Evolutionary conservation across 192 early-diverging fungal species (phyloP), one percentile per base, ranked within the genome.

Genomic region (Backusella circina): DNA sequence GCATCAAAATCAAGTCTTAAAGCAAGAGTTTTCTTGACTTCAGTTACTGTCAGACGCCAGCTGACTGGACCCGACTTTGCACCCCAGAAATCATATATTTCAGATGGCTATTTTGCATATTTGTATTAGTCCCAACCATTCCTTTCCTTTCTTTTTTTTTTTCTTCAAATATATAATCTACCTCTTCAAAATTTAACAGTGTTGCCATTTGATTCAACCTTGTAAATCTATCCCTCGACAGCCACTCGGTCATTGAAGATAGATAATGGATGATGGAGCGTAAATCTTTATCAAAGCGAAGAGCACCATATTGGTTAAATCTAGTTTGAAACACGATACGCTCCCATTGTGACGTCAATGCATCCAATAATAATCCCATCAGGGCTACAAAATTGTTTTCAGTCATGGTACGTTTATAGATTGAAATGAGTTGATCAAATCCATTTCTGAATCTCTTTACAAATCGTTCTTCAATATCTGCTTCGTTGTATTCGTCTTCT

Each of bases 271-370:
- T 89, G 9, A 97, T 81, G 12, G 88, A 81, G 1, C 98, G 87
- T 10, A 98, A 78, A 77, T 99, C 97, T 80, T 94, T 94, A 70
- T 99, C 98, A 77, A 98, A 96, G 64, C 93, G 88, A 35, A 98
- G 86, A 3, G 94, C 95, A 0, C 98, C 98, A 47, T 96, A 89
- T 82, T 93, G 91, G 80, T 94, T 99, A 82, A 97, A 99, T 67
- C 92, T 93, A n/a, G 89, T 91, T 71, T 90, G 87, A 32, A 94
- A 81, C 30, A 98, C 87, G 23, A 94, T 92, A 61, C 91, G 87
- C 81, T 99, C 96, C 93, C 93, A 96, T 68, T 97, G 94, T 28
- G 84, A 87, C 1, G 88, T 85, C 33, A 97, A 77, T 30, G 87
- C 88, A n/a, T 91, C 89, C n/a, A 96, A 81, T 1, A 93, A 80